Evolutionary conservation across 495 filamentous ascomycete species (phyloP).

Genomic region (Xylaria scruposa): DNA sequence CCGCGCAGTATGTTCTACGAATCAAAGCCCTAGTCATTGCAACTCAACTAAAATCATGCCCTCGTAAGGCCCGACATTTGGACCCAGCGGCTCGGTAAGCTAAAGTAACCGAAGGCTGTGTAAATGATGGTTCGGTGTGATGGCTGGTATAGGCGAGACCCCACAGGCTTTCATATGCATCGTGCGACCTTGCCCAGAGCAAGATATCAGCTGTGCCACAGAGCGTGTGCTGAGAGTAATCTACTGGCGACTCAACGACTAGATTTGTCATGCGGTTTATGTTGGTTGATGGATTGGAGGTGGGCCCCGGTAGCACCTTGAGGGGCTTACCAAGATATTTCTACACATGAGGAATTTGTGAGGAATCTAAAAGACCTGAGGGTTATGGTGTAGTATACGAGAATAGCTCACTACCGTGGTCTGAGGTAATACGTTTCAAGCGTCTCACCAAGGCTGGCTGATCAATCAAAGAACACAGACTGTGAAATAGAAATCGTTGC

Average conservation of each 20-base stretch:
- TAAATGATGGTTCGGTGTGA: not conserved
- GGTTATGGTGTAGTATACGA: not conserved
- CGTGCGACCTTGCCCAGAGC: conserved; percentile 18
- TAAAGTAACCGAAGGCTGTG: conserved; percentile 24
- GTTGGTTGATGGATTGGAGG: conserved; percentile 3
- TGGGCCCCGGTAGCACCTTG: not conserved
- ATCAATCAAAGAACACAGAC: not conserved
- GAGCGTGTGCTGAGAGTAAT: conserved; percentile 2
- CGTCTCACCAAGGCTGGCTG: not conserved
- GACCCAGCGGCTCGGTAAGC: conserved; percentile 28
- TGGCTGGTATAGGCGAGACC: conserved; percentile 25
- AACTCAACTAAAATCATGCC: conserved; percentile 8
- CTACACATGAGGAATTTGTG: not conserved
- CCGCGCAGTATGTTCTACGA: conserved; percentile 25
- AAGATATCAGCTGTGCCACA: conserved; percentile 18
- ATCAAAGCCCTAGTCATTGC: conserved; percentile 11
- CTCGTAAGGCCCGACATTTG: conserved; percentile 14
- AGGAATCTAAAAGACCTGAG: not conserved
- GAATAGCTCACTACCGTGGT: not conserved
- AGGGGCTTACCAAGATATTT: not conserved
- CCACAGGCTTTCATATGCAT: not conserved
- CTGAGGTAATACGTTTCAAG: not conserved
- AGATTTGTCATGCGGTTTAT: conserved; percentile 18
- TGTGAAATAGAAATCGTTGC: not conserved
- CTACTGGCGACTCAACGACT: conserved; percentile 2